A percentile compares a stretch with the other conserved stretches of the same genome.
These are phyloP conservation scores for Micromonas commoda DNA, from an alignment of 139 green algal genomes.

Conservation along the genomic window DNA sequence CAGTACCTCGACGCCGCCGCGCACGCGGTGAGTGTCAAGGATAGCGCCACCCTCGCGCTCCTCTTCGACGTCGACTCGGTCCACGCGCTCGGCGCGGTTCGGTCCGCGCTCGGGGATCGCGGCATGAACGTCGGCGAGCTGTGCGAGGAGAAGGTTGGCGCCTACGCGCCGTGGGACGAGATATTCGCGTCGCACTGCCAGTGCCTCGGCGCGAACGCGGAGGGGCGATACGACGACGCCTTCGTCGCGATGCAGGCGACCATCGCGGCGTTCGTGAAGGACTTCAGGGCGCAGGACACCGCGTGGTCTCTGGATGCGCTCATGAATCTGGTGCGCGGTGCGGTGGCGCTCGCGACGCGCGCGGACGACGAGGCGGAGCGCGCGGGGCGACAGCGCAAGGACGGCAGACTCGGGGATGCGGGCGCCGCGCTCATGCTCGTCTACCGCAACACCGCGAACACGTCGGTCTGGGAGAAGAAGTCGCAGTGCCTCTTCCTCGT, in stretches of 20 bases:
- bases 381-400: slow-evolving; percentile 34
- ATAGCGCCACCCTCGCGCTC: background rate
- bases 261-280: slow-evolving; percentile 9
- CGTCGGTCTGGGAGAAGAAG: slow-evolving; percentile 49
- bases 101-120: background rate
- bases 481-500: slow-evolving; percentile 58
- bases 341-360: slow-evolving; percentile 24
- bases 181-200: slow-evolving; percentile 18
- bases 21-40: background rate
- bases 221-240: slow-evolving; percentile 12
- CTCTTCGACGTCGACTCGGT: background rate
- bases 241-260: background rate
- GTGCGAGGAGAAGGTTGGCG: background rate
- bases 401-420: slow-evolving; percentile 48
- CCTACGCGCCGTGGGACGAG: background rate
- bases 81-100: background rate
- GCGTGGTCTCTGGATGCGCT: slow-evolving; percentile 6
- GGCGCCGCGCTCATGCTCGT: slow-evolving; percentile 57
- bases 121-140: background rate
- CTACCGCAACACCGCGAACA: slow-evolving; percentile 48
- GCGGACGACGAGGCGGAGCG: slow-evolving; percentile 43
- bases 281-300: background rate
- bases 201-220: slow-evolving; percentile 13
- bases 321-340: background rate
- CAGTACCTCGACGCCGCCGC: background rate